A percentile compares a stretch with the other conserved stretches of the same genome.
Conservation (phyloP, 2,329 filamentous ascomycete species). For the Colletotrichum tanaceti region DNA sequence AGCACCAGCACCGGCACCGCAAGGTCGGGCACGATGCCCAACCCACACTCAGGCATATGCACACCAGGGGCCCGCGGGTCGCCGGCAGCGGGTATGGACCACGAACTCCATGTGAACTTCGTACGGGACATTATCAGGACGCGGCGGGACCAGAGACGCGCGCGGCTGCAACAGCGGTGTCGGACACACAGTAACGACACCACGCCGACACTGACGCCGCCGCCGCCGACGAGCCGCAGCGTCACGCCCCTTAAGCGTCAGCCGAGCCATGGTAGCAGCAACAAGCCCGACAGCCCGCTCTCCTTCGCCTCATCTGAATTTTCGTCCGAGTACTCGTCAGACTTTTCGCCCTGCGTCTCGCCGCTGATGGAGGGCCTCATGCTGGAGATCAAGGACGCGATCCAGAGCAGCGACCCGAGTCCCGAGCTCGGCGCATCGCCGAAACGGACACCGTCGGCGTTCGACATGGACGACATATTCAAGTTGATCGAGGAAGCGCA, state of each 20-base stretch:
- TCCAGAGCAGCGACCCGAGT: constrained; percentile 27
- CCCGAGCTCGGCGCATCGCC: background rate
- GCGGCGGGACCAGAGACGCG: constrained; percentile 30
- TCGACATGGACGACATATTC: constrained; percentile 34
- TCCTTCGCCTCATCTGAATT: constrained; percentile 29
- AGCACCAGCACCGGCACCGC: constrained; percentile 1
- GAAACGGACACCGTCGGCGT: constrained; percentile 9
- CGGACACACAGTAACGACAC: constrained; percentile 25
- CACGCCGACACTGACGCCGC: constrained; percentile 8
- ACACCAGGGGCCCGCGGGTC: constrained; percentile 15
- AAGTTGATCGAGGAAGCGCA: constrained; percentile 36
- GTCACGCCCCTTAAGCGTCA: constrained; percentile 35
- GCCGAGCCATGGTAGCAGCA: constrained; percentile 29
- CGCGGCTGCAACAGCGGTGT: constrained; percentile 33
- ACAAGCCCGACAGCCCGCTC: constrained; percentile 28
- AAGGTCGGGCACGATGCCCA: constrained; percentile 19
- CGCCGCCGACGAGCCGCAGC: constrained; percentile 19
- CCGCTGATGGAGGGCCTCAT: constrained; percentile 38
- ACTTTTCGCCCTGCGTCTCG: constrained; percentile 34
- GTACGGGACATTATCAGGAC: constrained; percentile 37
- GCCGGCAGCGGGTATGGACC: constrained; percentile 12
- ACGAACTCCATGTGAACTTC: constrained; percentile 27
- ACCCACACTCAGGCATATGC: constrained; percentile 15
- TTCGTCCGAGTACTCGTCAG: constrained; percentile 25
- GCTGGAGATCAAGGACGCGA: constrained; percentile 35